These are phyloP conservation scores for Stagonosporopsis vannaccii DNA, from an alignment of 2,329 filamentous ascomycete species.

Conservation along the genomic window DNA sequence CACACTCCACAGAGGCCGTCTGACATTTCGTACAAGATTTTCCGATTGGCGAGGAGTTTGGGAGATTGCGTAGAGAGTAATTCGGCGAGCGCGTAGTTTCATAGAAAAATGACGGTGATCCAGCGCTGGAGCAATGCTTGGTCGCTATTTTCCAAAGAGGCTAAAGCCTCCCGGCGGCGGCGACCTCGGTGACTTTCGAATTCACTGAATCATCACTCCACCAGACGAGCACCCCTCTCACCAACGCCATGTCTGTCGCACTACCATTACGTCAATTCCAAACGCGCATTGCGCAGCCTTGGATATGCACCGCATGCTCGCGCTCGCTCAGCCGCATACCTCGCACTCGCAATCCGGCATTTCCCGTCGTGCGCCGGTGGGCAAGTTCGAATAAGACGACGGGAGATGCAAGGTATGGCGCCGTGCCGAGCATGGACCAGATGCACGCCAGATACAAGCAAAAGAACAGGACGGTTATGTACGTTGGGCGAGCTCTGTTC, in stretches of 20 bases:
- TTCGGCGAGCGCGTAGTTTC: background rate
- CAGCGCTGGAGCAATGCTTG: constrained; percentile 21
- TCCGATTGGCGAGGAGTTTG: background rate
- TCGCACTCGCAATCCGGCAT: constrained; percentile 27
- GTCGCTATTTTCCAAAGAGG: constrained; percentile 29
- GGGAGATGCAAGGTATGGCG: constrained; percentile 40
- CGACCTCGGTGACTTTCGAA: constrained; percentile 4
- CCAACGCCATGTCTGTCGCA: constrained; percentile 41
- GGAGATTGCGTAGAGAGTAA: background rate
- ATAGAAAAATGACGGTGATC: constrained; percentile 6
- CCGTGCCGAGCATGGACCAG: constrained; percentile 67
- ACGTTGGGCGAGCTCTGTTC: constrained; percentile 26
- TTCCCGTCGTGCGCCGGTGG: constrained; percentile 36
- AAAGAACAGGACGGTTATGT: constrained; percentile 74
- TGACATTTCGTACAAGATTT: constrained; percentile 35
- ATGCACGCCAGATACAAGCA: constrained; percentile 69
- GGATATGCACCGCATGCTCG: constrained; percentile 49
- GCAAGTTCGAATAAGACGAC: constrained; percentile 39
- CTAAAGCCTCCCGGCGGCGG: constrained; percentile 24
- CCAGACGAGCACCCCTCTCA: constrained; percentile 12
- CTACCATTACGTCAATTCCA: constrained; percentile 28
- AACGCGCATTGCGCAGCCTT: constrained; percentile 35
- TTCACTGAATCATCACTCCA: constrained; percentile 33
- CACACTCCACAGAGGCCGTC: constrained; percentile 54
- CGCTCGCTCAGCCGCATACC: constrained; percentile 33